phyloP scores from a whole-genome alignment of 257 asterid genomes.

The Eustoma russellianum region DNA sequence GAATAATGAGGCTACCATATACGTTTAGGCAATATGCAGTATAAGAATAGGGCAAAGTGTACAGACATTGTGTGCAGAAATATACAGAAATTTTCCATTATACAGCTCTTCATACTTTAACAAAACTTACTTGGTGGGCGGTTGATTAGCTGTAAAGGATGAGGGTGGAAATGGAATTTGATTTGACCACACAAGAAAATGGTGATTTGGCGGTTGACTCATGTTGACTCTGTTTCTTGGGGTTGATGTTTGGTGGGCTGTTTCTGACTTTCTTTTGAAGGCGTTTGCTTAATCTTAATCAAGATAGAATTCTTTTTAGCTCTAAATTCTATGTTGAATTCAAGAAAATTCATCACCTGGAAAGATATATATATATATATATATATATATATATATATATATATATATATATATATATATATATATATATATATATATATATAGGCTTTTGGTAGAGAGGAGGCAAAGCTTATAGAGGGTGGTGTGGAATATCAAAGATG shows the following conservation, averaged over 20 bases:
- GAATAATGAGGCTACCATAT: too few species aligned
- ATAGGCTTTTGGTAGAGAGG: background rate
- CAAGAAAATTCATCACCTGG: conserved; percentile 12
- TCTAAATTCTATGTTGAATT: conserved; percentile 23
- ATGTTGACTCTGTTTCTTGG: conserved; percentile 24
- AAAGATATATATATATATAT: too few species aligned
- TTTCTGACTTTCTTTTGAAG: conserved; percentile 23
- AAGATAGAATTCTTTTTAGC: conserved; percentile 23
- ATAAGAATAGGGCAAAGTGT: too few species aligned
- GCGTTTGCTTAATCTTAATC: conserved; percentile 34
- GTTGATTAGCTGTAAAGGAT: conserved; percentile 21
- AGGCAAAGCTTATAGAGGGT: background rate
- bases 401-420: too few species aligned
- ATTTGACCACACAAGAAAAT: conserved; percentile 15
- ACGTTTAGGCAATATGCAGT: too few species aligned
- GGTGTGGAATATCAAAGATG: conserved; percentile 28
- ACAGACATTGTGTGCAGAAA: too few species aligned
- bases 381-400: too few species aligned
- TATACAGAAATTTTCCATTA: too few species aligned
- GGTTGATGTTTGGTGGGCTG: conserved; percentile 63
- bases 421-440: too few species aligned
- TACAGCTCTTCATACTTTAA: too few species aligned
- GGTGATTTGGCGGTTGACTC: conserved; percentile 17
- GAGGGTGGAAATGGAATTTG: conserved; percentile 11
- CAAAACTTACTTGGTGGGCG: background rate